phyloP scores from a whole-genome alignment of 495 filamentous ascomycete genomes.

The Hyaloscypha finlandica region DNA sequence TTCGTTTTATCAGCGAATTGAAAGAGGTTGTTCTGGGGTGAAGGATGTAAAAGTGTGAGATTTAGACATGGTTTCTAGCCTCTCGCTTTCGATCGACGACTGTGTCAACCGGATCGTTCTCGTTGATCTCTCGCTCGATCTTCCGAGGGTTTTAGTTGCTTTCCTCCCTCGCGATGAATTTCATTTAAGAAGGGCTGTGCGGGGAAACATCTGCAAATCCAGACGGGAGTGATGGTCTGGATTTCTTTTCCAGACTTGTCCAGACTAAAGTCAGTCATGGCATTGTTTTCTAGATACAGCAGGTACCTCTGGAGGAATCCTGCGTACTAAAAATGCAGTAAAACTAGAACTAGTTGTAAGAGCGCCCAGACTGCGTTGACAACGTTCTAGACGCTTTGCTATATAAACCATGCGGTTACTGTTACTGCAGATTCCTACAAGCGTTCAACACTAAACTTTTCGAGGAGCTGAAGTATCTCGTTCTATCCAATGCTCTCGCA shows the following conservation, averaged over 20 bases:
- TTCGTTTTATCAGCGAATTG: slow-evolving; percentile 40
- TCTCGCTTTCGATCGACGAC: no score
- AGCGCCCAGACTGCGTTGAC: background rate
- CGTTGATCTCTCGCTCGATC: no score
- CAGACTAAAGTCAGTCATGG: no score
- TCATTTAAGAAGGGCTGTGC: background rate
- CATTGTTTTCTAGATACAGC: no score
- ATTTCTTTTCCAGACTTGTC: no score
- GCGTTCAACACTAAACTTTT: no score
- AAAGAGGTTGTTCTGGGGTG: background rate
- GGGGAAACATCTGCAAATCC: background rate
- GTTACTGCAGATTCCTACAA: background rate
- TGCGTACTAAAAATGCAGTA: background rate
- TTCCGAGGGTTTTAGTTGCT: no score
- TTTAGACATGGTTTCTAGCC: no score
- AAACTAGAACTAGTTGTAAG: background rate
- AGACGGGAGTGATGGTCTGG: background rate
- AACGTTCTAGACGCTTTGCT: background rate
- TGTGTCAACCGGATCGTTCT: no score
- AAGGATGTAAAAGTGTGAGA: background rate
- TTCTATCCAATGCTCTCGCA: no score
- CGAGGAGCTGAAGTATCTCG: no score
- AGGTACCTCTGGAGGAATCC: background rate
- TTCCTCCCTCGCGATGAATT: no score
- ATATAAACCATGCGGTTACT: background rate